Percentiles rank a stretch among this genome's conserved stretches.
Conservation (phyloP, 768 basidiomycete species). For the Botryobasidium botryosum region DNA sequence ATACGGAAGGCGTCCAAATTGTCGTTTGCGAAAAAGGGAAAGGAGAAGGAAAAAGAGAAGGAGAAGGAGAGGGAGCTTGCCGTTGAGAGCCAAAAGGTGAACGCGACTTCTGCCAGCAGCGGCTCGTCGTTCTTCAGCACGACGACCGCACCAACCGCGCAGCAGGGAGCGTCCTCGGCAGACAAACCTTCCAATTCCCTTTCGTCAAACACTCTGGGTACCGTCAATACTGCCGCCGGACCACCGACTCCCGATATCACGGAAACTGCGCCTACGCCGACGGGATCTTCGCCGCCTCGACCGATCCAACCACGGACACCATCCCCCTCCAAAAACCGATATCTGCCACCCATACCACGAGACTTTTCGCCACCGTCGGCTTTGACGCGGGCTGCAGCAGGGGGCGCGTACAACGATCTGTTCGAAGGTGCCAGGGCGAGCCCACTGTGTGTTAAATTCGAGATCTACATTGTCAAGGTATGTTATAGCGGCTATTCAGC, state of each 20-base stretch:
- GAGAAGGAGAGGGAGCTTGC: constrained; percentile 31
- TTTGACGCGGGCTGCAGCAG: constrained; percentile 6
- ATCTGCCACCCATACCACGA: constrained; percentile 64
- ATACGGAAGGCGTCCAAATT: constrained; percentile 53
- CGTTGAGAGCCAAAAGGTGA: constrained; percentile 30
- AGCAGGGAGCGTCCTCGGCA: no score
- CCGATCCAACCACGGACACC: constrained; percentile 22
- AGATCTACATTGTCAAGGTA: constrained; percentile 95
- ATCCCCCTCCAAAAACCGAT: constrained; percentile 42
- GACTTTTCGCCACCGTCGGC: constrained; percentile 33
- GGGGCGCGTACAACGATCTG: constrained; percentile 34
- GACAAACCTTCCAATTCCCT: neutral
- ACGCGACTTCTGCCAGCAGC: constrained; percentile 44
- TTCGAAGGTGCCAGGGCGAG: constrained; percentile 63
- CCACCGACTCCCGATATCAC: neutral
- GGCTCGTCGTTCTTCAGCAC: constrained; percentile 64
- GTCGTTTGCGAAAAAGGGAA: constrained; percentile 42
- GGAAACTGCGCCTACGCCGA: constrained; percentile 4
- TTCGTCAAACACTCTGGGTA: constrained; percentile 2
- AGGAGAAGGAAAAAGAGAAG: constrained; percentile 27
- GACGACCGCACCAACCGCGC: neutral
- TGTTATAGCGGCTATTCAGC: constrained; percentile 15
- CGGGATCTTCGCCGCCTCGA: constrained; percentile 1
- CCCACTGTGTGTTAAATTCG: constrained; percentile 80
- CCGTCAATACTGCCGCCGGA: neutral